Evolutionary conservation across 257 asterid species (phyloP).

Genomic region (Agastache rugosa): DNA sequence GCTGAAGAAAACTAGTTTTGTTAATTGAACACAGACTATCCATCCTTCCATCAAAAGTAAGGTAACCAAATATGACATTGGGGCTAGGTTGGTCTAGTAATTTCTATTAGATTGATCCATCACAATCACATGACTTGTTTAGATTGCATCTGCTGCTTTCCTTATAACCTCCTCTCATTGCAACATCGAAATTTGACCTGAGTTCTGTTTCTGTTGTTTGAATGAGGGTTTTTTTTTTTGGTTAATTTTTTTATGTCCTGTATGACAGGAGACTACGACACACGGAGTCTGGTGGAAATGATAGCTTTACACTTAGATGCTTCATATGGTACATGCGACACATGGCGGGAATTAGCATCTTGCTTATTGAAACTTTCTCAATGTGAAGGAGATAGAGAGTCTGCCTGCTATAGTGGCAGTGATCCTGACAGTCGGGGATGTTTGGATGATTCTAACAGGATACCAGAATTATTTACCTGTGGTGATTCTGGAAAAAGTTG

Average conservation of each 20-base stretch:
- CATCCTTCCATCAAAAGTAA: constrained; percentile 1
- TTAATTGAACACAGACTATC: background rate
- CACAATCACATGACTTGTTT: background rate
- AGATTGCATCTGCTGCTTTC: background rate
- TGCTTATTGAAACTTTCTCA: constrained; percentile 66
- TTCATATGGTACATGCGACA: constrained; percentile 52
- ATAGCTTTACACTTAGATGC: constrained; percentile 86
- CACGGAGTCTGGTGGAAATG: constrained; percentile 72
- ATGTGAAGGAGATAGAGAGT: constrained; percentile 68
- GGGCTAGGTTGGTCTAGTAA: background rate
- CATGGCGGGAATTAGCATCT: constrained; percentile 80
- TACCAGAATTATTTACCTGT: constrained; percentile 60
- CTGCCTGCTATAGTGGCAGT: constrained; percentile 49
- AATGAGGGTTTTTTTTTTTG: constrained; percentile 8
- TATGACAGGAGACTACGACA: constrained; percentile 67
- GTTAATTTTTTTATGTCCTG: background rate
- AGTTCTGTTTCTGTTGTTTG: constrained; percentile 19
- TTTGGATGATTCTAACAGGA: constrained; percentile 41
- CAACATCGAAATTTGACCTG: background rate
- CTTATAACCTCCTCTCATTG: background rate
- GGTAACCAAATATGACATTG: background rate
- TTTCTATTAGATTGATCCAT: background rate
- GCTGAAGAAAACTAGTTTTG: background rate
- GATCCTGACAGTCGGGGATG: constrained; percentile 35
- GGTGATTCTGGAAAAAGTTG: constrained; percentile 56